phyloP scores from a whole-genome alignment of 2,329 filamentous ascomycete species.

The Colletotrichum sp. region DNA sequence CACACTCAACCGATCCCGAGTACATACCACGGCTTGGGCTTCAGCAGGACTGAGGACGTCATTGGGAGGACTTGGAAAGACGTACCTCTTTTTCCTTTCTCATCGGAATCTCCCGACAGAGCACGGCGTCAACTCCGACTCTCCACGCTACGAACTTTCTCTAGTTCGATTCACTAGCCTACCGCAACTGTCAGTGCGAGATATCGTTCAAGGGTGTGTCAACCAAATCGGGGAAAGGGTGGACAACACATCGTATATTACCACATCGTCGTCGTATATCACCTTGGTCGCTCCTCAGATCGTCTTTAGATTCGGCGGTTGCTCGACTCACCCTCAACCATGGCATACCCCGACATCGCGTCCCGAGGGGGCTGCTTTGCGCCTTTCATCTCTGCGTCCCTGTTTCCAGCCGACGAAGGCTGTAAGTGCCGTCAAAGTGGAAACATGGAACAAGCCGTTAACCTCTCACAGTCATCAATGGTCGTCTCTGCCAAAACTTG shows the following conservation, averaged over 20 bases:
- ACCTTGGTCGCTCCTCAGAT: background rate
- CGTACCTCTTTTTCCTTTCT: background rate
- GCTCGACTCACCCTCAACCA: background rate
- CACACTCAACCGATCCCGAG: background rate
- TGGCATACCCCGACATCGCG: background rate
- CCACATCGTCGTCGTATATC: background rate
- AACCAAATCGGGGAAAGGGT: background rate
- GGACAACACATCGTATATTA: background rate
- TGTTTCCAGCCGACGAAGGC: constrained; percentile 66
- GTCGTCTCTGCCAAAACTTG: constrained; percentile 57
- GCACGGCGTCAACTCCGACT: background rate
- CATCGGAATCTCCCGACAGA: background rate
- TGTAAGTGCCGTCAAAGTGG: constrained; percentile 57
- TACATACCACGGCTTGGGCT: background rate
- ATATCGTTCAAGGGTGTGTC: background rate
- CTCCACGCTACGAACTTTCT: background rate
- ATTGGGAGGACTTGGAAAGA: background rate
- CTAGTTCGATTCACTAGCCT: background rate
- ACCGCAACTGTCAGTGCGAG: background rate
- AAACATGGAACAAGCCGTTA: constrained; percentile 30
- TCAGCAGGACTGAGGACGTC: constrained; percentile 14
- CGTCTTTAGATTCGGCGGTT: background rate
- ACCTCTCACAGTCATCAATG: constrained; percentile 54
- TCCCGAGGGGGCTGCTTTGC: constrained; percentile 53
- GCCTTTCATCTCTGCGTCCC: constrained; percentile 70